Base-by-base conservation (phyloP, 1,139 yeast genomes). In the Yamadazyma buinensis region DNA sequence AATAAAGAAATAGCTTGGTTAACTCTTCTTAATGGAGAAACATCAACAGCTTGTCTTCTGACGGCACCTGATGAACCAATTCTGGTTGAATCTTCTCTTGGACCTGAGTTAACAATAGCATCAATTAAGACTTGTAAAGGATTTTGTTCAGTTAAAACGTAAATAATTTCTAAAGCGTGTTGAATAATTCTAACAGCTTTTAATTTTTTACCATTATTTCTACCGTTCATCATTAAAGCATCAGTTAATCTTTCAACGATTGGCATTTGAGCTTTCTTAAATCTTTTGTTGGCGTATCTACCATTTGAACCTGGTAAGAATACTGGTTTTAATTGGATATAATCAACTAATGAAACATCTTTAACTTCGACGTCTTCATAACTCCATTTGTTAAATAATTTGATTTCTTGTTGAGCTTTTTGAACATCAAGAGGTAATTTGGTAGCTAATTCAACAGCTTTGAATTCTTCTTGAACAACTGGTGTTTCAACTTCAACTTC, bases 11-110 rank as follows among this genome's bases (percentile, higher is more conserved):
- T 80, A 61, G 99, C 95, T 79, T 92, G 97, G 95, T 94, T 92
- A 60, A 94, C 97, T 82, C 99, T 90, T 84, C 99, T 90, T 72
- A 94, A 83, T 67, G 99, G 99, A 64, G 98, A 90, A 54, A 94
- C 99, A 87, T 94, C 99, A 67, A 94, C 99, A 57, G 99, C 98
- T 80, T 94, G 98, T 84, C 99, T 88, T 84, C 98, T 92, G 61
- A 95, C 99, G 66, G 98, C 86, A 84, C 98, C 98, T 64, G 97
- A 90, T 66, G 97, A 90, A 77, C 99, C 99, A 61, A 94, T 92
- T 86, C 98, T 90, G 80, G 99, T 94, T 65, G 98, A 87, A 77
- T 94, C 99, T 82, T 94, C 99, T 82, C 98, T 88, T 74, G 98
- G 95, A 74, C 99, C 99, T 57, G 97, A 86, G 96, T 94, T 94